phyloP scores from a whole-genome alignment of 805 yeast genomes.

The Hermanozyma aechmeae region DNA sequence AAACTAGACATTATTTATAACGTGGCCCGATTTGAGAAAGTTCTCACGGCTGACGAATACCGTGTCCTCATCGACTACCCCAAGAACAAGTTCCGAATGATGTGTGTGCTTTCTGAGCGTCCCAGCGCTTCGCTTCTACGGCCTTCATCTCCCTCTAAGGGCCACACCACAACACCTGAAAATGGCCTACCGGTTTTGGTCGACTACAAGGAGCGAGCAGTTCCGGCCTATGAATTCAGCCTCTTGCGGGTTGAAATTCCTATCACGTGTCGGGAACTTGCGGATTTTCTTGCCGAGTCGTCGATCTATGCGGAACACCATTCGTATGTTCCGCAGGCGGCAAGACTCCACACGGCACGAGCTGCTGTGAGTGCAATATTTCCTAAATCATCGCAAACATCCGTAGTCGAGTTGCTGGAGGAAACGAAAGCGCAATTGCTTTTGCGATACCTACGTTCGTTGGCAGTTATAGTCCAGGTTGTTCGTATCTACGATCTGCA shows the following conservation, averaged over 20 bases:
- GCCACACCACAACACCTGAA: conserved; percentile 1
- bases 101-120: conserved; percentile 42
- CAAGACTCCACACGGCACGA: conserved; percentile 28
- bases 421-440: conserved; percentile 38
- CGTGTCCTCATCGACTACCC: conserved; percentile 57
- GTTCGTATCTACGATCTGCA: conserved; percentile 54
- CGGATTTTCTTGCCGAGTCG: conserved; percentile 30
- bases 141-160: conserved; percentile 13
- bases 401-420: conserved; percentile 8
- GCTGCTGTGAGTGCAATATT: conserved; percentile 13
- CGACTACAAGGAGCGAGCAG: conserved; percentile 16
- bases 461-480: conserved; percentile 60
- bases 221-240: conserved; percentile 12
- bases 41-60: conserved; percentile 46
- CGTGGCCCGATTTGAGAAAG: conserved; percentile 29
- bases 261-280: conserved; percentile 10
- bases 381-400: neutral
- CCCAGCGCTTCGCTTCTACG: conserved; percentile 27
- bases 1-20: conserved; percentile 53
- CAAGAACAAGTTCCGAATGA: conserved; percentile 57
- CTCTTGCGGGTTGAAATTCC: conserved; percentile 11
- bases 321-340: conserved; percentile 24
- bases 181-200: conserved; percentile 11
- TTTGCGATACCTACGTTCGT: conserved; percentile 33
- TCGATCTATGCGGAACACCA: conserved; percentile 51